Evolutionary conservation across 108 stramenopile genomes (phyloP), one percentile per base, ranked within the genome.

Genomic region (Phaeodactylum tricornutum): DNA sequence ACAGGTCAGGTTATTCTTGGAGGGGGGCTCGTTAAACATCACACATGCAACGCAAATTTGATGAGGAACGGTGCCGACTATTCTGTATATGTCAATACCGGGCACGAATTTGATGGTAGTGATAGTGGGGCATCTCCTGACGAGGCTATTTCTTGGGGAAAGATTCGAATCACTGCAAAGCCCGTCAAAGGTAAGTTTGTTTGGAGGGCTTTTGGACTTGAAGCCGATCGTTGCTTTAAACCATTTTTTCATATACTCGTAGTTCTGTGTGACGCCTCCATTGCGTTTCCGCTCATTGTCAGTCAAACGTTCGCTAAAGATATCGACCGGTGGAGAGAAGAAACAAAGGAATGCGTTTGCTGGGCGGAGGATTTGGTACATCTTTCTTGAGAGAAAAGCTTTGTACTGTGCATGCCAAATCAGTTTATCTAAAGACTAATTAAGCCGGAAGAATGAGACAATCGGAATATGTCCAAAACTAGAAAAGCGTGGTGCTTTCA

Each of bases 21-120:
- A 4, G 98, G 98, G 22, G 98, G 98, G 31, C 22, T 99, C 17
- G 95, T 96, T 41, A 99, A 99, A 57, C 98, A 98, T 59, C 99
- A 98, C 65, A 93, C 84, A 3, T 98, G 99, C 87, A 98, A 99
- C 73, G 99, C 97, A 15, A 98, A 99, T 63, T 55, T 98, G 30
- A 98, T 99, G 99, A 71, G 97, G 16, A 99, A 98, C 57, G 97
- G 99, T 34, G 99, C 99, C n/a, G 89, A 98, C 57, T 99, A 68
- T 50, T 84, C 94, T n/a, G 97, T 98, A 0, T 99, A 89, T 55
- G 69, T 98, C 32, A 98, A 98, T 64, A 98, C 99, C 8, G 93
- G 82, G 15, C 83, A 89, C 32, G 97, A 98, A 65, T 98, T 96
- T 61, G 97, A 98, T 65, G 99, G 99, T 8, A 90, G 87, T 53